Evolutionary conservation across 345 rosid genomes (phyloP), one percentile per base, ranked within the genome.

Genomic region (Ceriops decandra): DNA sequence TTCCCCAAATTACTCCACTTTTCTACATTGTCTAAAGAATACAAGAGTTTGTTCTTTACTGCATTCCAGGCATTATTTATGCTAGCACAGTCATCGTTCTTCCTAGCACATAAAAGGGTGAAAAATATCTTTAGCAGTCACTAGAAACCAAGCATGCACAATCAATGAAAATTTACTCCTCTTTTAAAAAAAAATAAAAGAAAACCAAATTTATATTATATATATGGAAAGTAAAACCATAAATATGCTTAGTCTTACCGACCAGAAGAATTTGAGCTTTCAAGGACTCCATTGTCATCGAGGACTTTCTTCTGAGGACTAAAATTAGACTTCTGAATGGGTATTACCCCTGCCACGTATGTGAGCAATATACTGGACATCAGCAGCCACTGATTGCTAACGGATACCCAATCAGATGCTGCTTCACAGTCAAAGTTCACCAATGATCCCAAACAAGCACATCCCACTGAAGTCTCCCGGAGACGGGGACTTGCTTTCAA

Each of bases 321-420:
- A 66, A 68, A 77, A 70, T 51, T 62, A 21, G 87, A 72, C 60
- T 75, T 82, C 74, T 67, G 76, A 69, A 74, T n/a, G 53, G 97
- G 92, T 76, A 91, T 74, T 62, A 91, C 93, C 73, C 98, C 96
- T 63, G 95, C 96, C 80, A 87, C 58, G 73, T 86, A 91, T 1
- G 97, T 85, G 46, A 93, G 96, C 69, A 87, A 84, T 62, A 93
- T 81, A 74, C 90, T 88, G 46, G 88, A 69, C 76, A 86, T 68
- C 51, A 93, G 72, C 68, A 91, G 96, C 70, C 87, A 80, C 80
- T 88, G 98, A 75, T 95, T 87, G 65, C 81, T 82, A 1, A 85
- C 52, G 60, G 87, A 82, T 51, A 91, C 73, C 85, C 83, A 88
- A 67, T 83, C 88, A 27, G 85, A 72, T 32, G 80, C 82, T 52